Conservation (phyloP, 352 stramenopile species). For the Plasmopara muralis region DNA sequence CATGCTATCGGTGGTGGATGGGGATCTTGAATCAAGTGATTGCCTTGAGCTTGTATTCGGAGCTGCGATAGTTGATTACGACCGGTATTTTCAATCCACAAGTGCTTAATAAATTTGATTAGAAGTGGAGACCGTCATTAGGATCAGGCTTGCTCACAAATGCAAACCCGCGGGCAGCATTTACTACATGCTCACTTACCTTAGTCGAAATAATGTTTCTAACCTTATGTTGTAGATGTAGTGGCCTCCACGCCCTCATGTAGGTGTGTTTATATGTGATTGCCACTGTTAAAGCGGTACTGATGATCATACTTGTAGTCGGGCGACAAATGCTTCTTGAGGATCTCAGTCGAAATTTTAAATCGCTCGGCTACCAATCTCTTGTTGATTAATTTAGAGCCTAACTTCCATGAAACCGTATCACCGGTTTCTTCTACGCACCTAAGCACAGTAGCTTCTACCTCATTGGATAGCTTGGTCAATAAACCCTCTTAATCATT, state of each 20-base stretch:
- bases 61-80: conserved; percentile 14
- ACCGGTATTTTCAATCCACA: conserved; percentile 27
- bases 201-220: no score
- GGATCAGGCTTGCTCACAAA: conserved; percentile 7
- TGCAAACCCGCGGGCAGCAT: no score
- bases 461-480: conserved; percentile 4
- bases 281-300: no score
- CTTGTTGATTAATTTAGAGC: neutral
- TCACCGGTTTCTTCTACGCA: conserved; percentile 9
- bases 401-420: conserved; percentile 7
- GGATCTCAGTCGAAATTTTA: no score
- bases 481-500: neutral
- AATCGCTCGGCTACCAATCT: no score
- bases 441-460: conserved; percentile 18
- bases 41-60: conserved; percentile 10
- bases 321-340: no score
- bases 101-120: conserved; percentile 20
- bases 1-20: conserved; percentile 15
- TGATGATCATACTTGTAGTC: no score
- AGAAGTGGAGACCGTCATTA: conserved; percentile 1
- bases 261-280: no score
- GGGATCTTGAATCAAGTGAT: conserved; percentile 15
- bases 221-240: no score
- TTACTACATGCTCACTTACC: neutral
- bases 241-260: no score